Percentiles rank a stretch among this genome's conserved stretches.
These are phyloP conservation scores for Penicillium freii DNA, from an alignment of 2,329 filamentous ascomycete genomes.

Conservation along the genomic window DNA sequence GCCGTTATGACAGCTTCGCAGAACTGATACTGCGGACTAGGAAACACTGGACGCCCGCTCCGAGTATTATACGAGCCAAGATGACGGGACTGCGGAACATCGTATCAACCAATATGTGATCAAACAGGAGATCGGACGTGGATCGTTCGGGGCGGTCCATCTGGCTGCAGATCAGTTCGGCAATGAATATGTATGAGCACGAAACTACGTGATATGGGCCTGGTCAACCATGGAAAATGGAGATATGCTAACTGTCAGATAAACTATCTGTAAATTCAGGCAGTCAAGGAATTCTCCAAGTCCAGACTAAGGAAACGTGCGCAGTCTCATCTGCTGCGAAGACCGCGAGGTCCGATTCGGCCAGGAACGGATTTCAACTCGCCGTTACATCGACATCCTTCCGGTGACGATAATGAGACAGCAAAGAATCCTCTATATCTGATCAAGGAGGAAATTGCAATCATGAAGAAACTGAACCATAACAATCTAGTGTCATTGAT, in stretches of 20 bases:
- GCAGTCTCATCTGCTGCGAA: conserved; percentile 80
- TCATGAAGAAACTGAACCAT: conserved; percentile 98
- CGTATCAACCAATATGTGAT: conserved; percentile 94
- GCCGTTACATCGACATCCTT: conserved; percentile 61
- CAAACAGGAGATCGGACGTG: conserved; percentile 91
- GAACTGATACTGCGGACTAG: conserved; percentile 44
- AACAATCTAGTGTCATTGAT: conserved; percentile 89
- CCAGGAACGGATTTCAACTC: conserved; percentile 61
- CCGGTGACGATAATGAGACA: conserved; percentile 50
- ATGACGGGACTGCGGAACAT: conserved; percentile 77
- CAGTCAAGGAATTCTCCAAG: conserved; percentile 97
- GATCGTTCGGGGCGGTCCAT: conserved; percentile 93
- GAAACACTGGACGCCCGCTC: conserved; percentile 90
- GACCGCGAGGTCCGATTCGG: conserved; percentile 54
- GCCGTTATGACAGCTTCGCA: conserved; percentile 2
- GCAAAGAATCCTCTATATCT: conserved; percentile 74
- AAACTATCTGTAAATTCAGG: conserved; percentile 52
- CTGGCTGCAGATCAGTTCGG: conserved; percentile 86
- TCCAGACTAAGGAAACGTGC: conserved; percentile 82
- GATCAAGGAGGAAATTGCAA: conserved; percentile 94
- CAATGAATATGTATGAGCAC: conserved; percentile 75
- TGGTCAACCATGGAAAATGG: conserved; percentile 3
- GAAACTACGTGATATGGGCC: neutral
- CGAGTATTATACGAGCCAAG: conserved; percentile 79
- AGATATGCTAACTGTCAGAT: conserved; percentile 20